Conservation (phyloP, 2,329 filamentous ascomycete species). For the Chaetomiaceae sp. region DNA sequence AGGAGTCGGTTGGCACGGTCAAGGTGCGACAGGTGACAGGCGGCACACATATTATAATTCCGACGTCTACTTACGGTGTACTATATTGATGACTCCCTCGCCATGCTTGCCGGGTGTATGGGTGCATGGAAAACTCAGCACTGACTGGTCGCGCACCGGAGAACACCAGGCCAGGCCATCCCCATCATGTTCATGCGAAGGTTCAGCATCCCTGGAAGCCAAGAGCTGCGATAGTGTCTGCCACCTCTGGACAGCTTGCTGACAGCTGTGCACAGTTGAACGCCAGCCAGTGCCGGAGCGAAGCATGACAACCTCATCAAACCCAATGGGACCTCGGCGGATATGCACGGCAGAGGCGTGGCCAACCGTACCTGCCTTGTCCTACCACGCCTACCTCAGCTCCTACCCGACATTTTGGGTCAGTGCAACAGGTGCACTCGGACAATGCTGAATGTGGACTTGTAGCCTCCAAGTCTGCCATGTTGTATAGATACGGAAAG, state of each 20-base stretch:
- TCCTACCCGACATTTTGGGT: too few species aligned
- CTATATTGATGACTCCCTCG: too few species aligned
- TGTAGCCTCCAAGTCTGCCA: too few species aligned
- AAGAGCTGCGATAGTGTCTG: background rate
- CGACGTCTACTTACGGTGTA: background rate
- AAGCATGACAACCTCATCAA: slow-evolving; percentile 22
- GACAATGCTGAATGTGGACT: too few species aligned
- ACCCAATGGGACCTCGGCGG: slow-evolving; percentile 14
- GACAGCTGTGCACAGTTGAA: slow-evolving; percentile 5
- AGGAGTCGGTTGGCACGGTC: too few species aligned
- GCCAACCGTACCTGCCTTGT: slow-evolving; percentile 4
- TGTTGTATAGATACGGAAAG: too few species aligned
- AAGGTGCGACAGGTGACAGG: too few species aligned
- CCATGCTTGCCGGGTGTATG: too few species aligned
- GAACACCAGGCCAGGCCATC: background rate
- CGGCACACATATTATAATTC: too few species aligned
- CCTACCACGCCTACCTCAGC: background rate
- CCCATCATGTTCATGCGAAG: slow-evolving; percentile 17
- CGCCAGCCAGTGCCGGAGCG: background rate
- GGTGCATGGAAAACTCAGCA: too few species aligned
- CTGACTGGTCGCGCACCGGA: background rate
- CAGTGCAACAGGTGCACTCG: too few species aligned
- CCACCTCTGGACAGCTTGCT: background rate
- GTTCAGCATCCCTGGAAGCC: slow-evolving; percentile 3
- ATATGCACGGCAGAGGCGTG: slow-evolving; percentile 2